Percentiles rank a stretch among this genome's conserved stretches.
Conservation (phyloP, 2,329 filamentous ascomycete genomes). For the Colletotrichum sansevieriae region DNA sequence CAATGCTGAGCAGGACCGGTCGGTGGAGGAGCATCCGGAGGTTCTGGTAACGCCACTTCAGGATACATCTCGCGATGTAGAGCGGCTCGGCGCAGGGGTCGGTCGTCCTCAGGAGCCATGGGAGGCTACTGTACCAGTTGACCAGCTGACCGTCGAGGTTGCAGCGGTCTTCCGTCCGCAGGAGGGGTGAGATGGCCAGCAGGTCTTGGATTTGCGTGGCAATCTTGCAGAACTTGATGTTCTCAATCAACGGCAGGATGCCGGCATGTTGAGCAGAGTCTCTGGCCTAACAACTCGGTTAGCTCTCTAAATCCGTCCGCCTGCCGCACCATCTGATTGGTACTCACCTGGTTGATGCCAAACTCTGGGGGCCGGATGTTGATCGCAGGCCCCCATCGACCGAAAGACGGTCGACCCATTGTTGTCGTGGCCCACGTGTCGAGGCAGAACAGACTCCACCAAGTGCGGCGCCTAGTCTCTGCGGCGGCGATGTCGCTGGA, state of each 20-base stretch:
- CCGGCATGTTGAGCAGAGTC: constrained; percentile 72
- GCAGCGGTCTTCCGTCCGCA: constrained; percentile 75
- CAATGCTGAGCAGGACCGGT: constrained; percentile 76
- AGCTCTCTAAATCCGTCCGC: not conserved
- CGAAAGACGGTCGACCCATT: constrained; percentile 77
- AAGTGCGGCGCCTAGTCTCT: constrained; percentile 75
- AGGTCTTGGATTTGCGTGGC: constrained; percentile 83
- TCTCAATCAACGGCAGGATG: constrained; percentile 79
- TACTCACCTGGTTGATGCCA: constrained; percentile 56
- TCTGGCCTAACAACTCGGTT: constrained; percentile 46
- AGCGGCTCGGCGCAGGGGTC: constrained; percentile 79
- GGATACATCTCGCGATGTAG: constrained; percentile 77
- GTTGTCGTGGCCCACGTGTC: constrained; percentile 82
- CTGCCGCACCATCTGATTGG: too few species aligned
- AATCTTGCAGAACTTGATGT: constrained; percentile 84
- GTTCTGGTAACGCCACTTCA: constrained; percentile 87
- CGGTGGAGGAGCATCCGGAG: constrained; percentile 82
- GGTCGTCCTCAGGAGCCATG: constrained; percentile 72
- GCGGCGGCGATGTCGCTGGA: constrained; percentile 63
- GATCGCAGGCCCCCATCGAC: constrained; percentile 75
- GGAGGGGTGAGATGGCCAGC: constrained; percentile 76
- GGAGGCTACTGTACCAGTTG: constrained; percentile 79
- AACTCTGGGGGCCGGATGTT: constrained; percentile 74
- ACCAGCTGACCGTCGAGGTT: constrained; percentile 76
- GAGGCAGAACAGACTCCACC: constrained; percentile 81